Conservation (phyloP, 1,139 yeast genomes). For the Blastobotrys persicus region DNA sequence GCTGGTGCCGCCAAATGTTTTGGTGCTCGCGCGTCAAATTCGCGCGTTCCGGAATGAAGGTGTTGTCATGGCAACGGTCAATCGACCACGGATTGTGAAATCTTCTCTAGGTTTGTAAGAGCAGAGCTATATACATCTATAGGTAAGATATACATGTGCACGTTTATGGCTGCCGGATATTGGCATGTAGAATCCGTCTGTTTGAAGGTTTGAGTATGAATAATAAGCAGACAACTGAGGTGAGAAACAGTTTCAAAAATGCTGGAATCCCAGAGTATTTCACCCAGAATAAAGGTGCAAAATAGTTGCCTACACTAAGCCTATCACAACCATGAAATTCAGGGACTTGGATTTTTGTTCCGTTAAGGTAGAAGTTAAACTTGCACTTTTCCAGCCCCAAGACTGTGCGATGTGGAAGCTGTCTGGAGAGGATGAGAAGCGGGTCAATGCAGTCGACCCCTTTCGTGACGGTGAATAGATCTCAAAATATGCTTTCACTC, state of each 20-base stretch:
- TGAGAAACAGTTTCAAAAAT: too few relatives aligned
- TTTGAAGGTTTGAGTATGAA: too few relatives aligned
- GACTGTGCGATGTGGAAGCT: conserved; percentile 51
- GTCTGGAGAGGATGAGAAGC: conserved; percentile 52
- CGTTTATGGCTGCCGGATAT: too few relatives aligned
- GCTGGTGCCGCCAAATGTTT: background rate
- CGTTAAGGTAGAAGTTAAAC: conserved; percentile 36
- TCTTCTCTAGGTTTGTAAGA: too few relatives aligned
- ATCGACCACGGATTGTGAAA: background rate
- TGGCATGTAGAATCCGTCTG: too few relatives aligned
- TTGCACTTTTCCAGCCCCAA: conserved; percentile 56
- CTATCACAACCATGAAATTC: conserved; percentile 3
- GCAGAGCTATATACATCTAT: too few relatives aligned
- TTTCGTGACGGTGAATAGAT: conserved; percentile 52
- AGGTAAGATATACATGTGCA: too few relatives aligned
- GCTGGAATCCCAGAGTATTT: too few relatives aligned
- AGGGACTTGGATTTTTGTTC: background rate
- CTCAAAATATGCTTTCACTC: conserved; percentile 48
- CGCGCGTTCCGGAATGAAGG: background rate
- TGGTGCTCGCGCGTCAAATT: background rate
- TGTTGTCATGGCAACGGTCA: background rate
- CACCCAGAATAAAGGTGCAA: too few relatives aligned
- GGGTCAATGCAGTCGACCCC: conserved; percentile 44
- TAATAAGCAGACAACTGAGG: too few relatives aligned
- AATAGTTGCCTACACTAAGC: background rate